Evolutionary conservation across 257 asterid species (phyloP).

Genomic region (Linderniella brevidens): DNA sequence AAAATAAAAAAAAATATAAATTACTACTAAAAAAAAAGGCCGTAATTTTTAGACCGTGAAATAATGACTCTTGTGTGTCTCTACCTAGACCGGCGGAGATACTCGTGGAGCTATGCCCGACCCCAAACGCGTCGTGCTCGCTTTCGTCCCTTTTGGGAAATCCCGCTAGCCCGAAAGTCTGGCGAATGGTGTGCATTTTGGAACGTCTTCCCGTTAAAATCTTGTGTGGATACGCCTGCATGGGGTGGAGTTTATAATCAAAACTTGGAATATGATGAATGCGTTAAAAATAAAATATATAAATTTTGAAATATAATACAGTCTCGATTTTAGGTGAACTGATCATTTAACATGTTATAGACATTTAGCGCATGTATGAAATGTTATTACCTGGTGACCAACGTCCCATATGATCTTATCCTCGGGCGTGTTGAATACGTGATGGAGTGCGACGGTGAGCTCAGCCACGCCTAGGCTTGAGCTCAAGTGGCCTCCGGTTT

Average conservation of each 20-base stretch:
- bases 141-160: conserved; percentile 65
- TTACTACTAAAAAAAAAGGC: too few relatives aligned
- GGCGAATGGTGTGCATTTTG: conserved; percentile 43
- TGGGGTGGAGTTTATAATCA: too few relatives aligned
- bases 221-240: conserved; percentile 50
- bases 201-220: conserved; percentile 63
- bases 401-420: conserved; percentile 79
- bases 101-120: conserved; percentile 64
- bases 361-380: too few relatives aligned
- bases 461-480: conserved; percentile 54
- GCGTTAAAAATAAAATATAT: too few relatives aligned
- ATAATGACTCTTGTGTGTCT: too few relatives aligned
- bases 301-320: too few relatives aligned
- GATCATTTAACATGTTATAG: too few relatives aligned
- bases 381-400: conserved; percentile 53
- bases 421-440: conserved; percentile 45
- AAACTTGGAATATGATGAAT: too few relatives aligned
- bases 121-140: conserved; percentile 57
- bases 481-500: conserved; percentile 59
- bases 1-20: too few relatives aligned
- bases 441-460: conserved; percentile 64
- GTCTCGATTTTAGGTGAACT: too few relatives aligned
- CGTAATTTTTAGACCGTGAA: not conserved
- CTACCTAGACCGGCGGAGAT: conserved; percentile 59
- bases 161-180: conserved; percentile 53